Base-by-base conservation (phyloP, 257 asterid species). In the Gynochthodes officinalis region DNA sequence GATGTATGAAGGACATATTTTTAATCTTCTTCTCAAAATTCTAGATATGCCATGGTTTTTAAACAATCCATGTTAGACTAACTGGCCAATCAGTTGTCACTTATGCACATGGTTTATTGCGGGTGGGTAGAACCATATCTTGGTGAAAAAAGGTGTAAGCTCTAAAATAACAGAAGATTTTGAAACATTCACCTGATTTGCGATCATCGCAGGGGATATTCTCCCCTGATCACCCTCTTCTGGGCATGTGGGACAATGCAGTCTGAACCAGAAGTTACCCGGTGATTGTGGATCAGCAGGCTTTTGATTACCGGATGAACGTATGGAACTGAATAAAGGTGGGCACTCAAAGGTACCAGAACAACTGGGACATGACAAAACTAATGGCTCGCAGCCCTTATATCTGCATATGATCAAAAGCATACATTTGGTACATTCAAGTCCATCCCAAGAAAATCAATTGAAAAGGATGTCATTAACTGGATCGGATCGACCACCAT, bases 281-380 rank as follows among this genome's bases (percentile, higher is more conserved):
- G 78, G 50, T 25, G 82, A 78, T 69, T 80, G 82, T 63, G 27
- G 30, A 28, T 81, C 92, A 27, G 79, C 78, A 71, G 89, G 78
- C 72, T 88, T 88, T 78, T 79, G 79, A 82, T 75, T 69, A 76
- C 84, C 73, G 72, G 72, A 76, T 64, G 87, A 85, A 76, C 87
- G 85, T 75, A 92, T 77, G 48, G 93, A 85, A 81, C 87, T 86
- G 66, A 89, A 75, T 72, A 93, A 76, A 40, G 98, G 80, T 27
- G 90, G 83, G 79, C 98, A 92, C 64, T 82, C 83, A 44, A 92
- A 83, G 78, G 88, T 80, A 59, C 73, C 73, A 11, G 87, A 87
- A 88, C 98, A 95, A 84, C 89, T 83, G 52, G 97, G 97, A 85
- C 99, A 95, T 67, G 96, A 72, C 82, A 95, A 80, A 73, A 83